A percentile compares a stretch with the other conserved stretches of the same genome.
Evolutionary conservation across 2,329 filamentous ascomycete genomes (phyloP).

Genomic region (Fusarium sp.): DNA sequence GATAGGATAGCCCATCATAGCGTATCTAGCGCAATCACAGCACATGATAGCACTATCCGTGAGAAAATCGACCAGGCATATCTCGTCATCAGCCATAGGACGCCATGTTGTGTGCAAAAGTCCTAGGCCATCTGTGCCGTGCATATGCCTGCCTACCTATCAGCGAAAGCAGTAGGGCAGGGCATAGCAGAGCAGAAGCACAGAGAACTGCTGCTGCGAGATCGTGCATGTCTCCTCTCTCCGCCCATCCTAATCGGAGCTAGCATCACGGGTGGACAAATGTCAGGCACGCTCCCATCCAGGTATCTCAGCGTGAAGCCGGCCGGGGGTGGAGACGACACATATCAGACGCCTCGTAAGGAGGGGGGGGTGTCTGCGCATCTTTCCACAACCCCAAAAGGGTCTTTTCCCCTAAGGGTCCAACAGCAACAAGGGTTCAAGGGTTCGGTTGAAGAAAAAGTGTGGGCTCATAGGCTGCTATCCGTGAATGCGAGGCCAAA

Average conservation of each 20-base stretch:
- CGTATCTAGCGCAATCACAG: constrained; percentile 26
- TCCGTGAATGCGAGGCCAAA: not conserved
- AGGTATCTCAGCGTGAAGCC: constrained; percentile 11
- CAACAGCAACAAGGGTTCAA: constrained; percentile 30
- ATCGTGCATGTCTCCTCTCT: constrained; percentile 27
- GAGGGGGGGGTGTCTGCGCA: constrained; percentile 18
- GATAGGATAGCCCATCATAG: constrained; percentile 17
- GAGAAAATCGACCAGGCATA: constrained; percentile 18
- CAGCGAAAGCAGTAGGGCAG: constrained; percentile 4
- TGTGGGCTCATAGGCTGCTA: constrained; percentile 16
- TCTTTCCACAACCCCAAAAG: not conserved
- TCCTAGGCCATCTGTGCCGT: constrained; percentile 19
- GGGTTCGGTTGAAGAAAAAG: constrained; percentile 18
- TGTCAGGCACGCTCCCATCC: constrained; percentile 40
- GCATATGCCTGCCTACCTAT: constrained; percentile 4
- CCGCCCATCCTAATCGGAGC: constrained; percentile 39
- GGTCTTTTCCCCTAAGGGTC: not conserved
- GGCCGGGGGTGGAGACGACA: constrained; percentile 15
- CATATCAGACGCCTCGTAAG: not conserved
- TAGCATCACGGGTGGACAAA: constrained; percentile 38
- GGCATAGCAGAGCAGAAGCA: not conserved
- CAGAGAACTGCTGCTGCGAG: constrained; percentile 1
- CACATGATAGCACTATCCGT: constrained; percentile 22
- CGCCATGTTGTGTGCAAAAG: constrained; percentile 16
- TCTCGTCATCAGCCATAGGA: constrained; percentile 26